These are phyloP conservation scores for Collybiopsis confluens DNA, from an alignment of 768 basidiomycete species.

Conservation along the genomic window DNA sequence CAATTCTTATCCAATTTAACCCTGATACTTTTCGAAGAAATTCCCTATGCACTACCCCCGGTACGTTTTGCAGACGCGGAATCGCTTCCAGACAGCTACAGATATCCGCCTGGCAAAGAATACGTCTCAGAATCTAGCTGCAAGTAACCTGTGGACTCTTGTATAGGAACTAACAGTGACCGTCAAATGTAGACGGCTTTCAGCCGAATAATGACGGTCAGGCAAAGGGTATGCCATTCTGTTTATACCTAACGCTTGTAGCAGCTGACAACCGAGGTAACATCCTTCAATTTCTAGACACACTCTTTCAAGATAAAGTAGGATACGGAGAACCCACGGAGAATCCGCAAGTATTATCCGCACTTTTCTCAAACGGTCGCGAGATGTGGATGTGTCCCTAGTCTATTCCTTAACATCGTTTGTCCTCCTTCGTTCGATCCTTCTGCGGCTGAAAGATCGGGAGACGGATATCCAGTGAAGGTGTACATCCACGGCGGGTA, in stretches of 20 bases:
- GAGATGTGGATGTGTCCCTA: slow-evolving; percentile 15
- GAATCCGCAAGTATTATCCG: slow-evolving; percentile 48
- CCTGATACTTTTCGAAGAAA: slow-evolving; percentile 36
- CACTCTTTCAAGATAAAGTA: slow-evolving; percentile 52
- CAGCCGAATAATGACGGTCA: slow-evolving; percentile 69
- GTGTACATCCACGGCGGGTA: slow-evolving; percentile 80
- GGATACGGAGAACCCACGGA: slow-evolving; percentile 67
- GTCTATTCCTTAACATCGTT: slow-evolving; percentile 64
- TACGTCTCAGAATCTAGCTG: slow-evolving; percentile 58
- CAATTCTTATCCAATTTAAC: not conserved
- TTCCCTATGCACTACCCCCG: slow-evolving; percentile 70
- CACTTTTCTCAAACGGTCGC: not conserved
- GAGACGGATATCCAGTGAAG: slow-evolving; percentile 51
- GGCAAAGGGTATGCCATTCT: slow-evolving; percentile 34
- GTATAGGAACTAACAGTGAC: not conserved
- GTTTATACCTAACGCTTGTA: not conserved
- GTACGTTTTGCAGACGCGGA: slow-evolving; percentile 60
- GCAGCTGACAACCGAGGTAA: not conserved
- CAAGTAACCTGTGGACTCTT: slow-evolving; percentile 24
- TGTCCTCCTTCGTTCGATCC: slow-evolving; percentile 45
- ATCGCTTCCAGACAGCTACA: slow-evolving; percentile 47
- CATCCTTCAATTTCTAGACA: slow-evolving; percentile 30
- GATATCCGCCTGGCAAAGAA: slow-evolving; percentile 50
- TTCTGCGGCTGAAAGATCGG: slow-evolving; percentile 22
- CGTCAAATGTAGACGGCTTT: slow-evolving; percentile 50